Base-by-base conservation (phyloP, 2,329 filamentous ascomycete species). In the Mycosphaerelloides madeirae region DNA sequence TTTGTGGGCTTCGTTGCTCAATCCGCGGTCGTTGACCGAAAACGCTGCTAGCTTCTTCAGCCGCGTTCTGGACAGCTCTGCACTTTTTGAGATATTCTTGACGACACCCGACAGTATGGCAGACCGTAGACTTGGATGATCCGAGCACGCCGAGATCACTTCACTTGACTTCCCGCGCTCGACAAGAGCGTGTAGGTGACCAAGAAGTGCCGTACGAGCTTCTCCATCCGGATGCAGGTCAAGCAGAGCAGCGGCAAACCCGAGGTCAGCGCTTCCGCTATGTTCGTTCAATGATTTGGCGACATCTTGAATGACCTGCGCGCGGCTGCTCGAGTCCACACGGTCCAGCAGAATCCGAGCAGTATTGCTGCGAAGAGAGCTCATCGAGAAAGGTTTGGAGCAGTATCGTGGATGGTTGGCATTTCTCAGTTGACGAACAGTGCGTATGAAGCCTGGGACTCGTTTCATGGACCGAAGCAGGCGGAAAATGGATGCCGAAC, bases 291-390 rank as follows among this genome's bases (percentile, higher is more conserved):
- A 38, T 13, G 47, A 49, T 6, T 32, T 25, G n/a, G 51, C 52
- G 7, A 54, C 46, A 37, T 53, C 44, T 36, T 42, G 43, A n/a
- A 60, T 45, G 13, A 53, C 49, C 28, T 37, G 43, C 7, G 16
- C 22, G 15, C 55, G 56, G 18, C 54, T 44, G 18, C 47, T 35
- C 31, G 50, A 37, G 13, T 48, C 43, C 7, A 60, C 37, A 33
- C 52, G 53, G 20, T 48, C 41, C 11, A 60, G 54, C 11, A 60
- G 43, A 18, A 55, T 46, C 38, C 47, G 41, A 12, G 54, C 52
- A n/a, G 51, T 54, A 16, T 44, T 40, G 28, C 40, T 43, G 18
- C 42, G 48, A 12, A 55, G 40, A 29, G 48, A 36, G 12, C 43
- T 43, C 50, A 53, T 55, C 3, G 43, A 43, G 37, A 50, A 49